Percentiles rank a stretch among this genome's conserved stretches.
Evolutionary conservation across 192 early-diverging fungal species (phyloP).

Genomic region (Phlyctochytrium arcticum): DNA sequence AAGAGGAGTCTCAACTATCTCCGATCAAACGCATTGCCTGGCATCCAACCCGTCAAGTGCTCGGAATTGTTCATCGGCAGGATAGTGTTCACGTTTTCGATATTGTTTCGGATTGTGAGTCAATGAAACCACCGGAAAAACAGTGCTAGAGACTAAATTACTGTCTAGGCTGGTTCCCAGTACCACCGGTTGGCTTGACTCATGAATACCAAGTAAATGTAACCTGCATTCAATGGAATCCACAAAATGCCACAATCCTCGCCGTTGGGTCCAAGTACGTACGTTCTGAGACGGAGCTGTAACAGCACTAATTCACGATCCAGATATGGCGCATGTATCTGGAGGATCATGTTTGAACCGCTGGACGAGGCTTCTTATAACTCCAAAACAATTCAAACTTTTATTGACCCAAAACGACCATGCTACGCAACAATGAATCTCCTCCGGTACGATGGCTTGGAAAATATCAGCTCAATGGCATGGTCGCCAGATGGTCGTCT

Average conservation of each 20-base stretch:
- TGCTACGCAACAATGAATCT: conserved; percentile 38
- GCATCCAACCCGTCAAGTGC: conserved; percentile 65
- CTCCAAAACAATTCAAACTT: not conserved
- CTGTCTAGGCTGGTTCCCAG: conserved; percentile 32
- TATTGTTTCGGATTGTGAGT: conserved; percentile 42
- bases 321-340: conserved; percentile 50
- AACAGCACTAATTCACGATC: too few species aligned
- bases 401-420: not conserved
- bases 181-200: conserved; percentile 19
- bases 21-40: conserved; percentile 63
- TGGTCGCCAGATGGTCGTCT: conserved; percentile 51
- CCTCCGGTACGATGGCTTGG: conserved; percentile 31
- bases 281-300: not conserved
- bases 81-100: conserved; percentile 70
- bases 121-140: not conserved
- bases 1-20: too few species aligned
- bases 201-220: conserved; percentile 40
- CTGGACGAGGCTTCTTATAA: not conserved
- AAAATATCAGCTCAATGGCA: conserved; percentile 36
- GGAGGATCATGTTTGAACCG: conserved; percentile 27
- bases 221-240: conserved; percentile 52
- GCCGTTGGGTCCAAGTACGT: conserved; percentile 47
- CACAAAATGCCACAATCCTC: conserved; percentile 25
- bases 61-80: conserved; percentile 67
- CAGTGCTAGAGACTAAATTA: not conserved